phyloP scores from a whole-genome alignment of 2,329 filamentous ascomycete genomes.

The Pseudofabraea citricarpa region DNA sequence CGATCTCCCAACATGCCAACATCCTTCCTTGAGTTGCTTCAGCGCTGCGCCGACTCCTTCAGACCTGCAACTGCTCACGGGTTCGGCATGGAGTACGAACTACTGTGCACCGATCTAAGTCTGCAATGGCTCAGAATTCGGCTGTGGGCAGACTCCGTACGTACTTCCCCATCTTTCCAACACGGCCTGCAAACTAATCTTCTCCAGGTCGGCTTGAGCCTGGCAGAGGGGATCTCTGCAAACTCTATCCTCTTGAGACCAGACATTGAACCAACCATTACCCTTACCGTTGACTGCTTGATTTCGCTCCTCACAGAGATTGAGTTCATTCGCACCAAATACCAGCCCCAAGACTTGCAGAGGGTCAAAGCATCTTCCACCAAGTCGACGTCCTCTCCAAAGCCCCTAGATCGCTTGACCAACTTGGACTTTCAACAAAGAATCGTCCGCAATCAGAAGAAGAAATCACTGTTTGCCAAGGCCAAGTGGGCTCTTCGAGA shows the following conservation, averaged over 20 bases:
- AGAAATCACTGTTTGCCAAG: constrained; percentile 15
- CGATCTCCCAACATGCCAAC: constrained; percentile 6
- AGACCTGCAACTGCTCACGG: constrained; percentile 13
- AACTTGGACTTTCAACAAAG: constrained; percentile 7
- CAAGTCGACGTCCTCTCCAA: background rate
- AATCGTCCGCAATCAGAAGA: constrained; percentile 16
- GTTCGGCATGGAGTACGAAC: constrained; percentile 18
- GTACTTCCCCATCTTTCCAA: background rate
- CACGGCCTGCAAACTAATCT: constrained; percentile 1
- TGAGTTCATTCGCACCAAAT: constrained; percentile 16
- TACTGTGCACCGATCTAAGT: constrained; percentile 17
- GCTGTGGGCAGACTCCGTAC: constrained; percentile 19
- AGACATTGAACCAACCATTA: constrained; percentile 14
- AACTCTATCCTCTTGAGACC: constrained; percentile 9
- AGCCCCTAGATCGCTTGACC: constrained; percentile 4
- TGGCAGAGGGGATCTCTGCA: constrained; percentile 6
- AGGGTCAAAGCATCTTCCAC: no score
- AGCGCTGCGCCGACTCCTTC: constrained; percentile 10
- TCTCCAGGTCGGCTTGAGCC: constrained; percentile 14
- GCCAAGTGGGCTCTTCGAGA: constrained; percentile 19
- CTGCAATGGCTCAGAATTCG: constrained; percentile 17
- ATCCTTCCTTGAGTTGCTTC: constrained; percentile 9
- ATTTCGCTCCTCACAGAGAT: constrained; percentile 15
- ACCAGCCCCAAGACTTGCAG: constrained; percentile 13
- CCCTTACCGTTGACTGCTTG: constrained; percentile 14